These are phyloP conservation scores for Mortierella antarctica DNA, from an alignment of 192 early-diverging fungal species.

Conservation along the genomic window DNA sequence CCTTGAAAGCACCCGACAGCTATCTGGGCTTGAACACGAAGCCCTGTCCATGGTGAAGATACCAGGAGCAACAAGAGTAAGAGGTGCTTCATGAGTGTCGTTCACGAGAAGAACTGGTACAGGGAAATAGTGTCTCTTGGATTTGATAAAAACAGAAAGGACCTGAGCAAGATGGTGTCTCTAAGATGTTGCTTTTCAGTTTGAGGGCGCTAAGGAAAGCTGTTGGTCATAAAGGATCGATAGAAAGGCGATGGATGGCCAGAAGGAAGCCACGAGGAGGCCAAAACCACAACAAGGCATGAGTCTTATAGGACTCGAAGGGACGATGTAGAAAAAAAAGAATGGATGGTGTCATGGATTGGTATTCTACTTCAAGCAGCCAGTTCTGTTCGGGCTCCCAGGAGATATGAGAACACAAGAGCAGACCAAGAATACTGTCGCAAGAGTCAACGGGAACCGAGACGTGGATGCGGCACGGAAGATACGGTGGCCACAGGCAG, in stretches of 20 bases:
- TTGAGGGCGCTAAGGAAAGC: background rate
- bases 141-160: background rate
- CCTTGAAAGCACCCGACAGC: constrained; percentile 33
- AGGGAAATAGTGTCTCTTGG: background rate
- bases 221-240: no score
- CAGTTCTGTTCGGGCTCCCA: background rate
- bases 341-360: constrained; percentile 11
- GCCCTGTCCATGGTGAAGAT: constrained; percentile 1
- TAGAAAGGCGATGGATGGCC: no score
- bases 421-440: background rate
- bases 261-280: no score
- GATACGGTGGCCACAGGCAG: no score
- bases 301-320: no score
- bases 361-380: constrained; percentile 18
- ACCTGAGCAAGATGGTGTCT: background rate
- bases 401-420: constrained; percentile 25
- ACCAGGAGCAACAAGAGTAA: background rate
- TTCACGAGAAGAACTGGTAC: background rate
- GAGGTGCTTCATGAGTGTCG: constrained; percentile 27
- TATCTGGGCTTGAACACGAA: constrained; percentile 24
- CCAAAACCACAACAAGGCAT: no score
- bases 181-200: background rate
- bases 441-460: background rate
- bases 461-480: no score
- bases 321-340: background rate